A percentile compares a stretch with the other conserved stretches of the same genome.
Conservation (phyloP, 176 grass and related monocot genomes). For the Musa schizocarpa region DNA sequence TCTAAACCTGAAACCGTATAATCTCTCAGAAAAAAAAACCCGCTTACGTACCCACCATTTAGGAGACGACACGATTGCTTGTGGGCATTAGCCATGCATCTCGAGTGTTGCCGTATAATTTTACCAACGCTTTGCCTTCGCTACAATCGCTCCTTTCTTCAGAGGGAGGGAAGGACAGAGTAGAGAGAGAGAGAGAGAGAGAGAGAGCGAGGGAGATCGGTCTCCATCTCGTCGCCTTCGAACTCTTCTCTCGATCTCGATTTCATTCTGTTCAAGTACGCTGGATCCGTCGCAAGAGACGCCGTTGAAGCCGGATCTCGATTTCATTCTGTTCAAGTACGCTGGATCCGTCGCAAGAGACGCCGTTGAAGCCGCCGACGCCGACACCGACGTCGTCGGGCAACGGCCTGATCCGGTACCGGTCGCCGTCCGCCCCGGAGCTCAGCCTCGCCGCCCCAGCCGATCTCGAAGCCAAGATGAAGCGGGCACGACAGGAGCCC, state of each 20-base stretch:
- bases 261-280: neutral
- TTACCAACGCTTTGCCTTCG: neutral
- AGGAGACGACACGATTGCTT: neutral
- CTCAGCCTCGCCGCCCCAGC: slow-evolving; percentile 1
- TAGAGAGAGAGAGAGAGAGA: neutral
- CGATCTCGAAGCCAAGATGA: slow-evolving; percentile 18
- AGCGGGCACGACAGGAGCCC: slow-evolving; percentile 11
- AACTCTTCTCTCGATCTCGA: neutral
- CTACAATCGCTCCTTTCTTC: neutral
- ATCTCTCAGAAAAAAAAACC: no score
- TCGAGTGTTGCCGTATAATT: neutral
- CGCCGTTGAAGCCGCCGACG: slow-evolving; percentile 10
- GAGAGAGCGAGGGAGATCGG: neutral
- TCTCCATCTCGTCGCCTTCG: neutral
- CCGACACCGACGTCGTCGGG: neutral
- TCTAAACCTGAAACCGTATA: no score
- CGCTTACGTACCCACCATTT: neutral
- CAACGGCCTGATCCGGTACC: slow-evolving; percentile 24
- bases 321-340: neutral
- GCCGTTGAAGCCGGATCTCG: slow-evolving; percentile 3
- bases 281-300: slow-evolving; percentile 19
- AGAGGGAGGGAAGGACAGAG: neutral
- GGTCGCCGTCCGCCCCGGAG: slow-evolving; percentile 24
- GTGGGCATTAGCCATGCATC: neutral
- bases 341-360: slow-evolving; percentile 18